phyloP scores from a whole-genome alignment of 2,329 filamentous ascomycete genomes.

The Exophiala alcalophila region DNA sequence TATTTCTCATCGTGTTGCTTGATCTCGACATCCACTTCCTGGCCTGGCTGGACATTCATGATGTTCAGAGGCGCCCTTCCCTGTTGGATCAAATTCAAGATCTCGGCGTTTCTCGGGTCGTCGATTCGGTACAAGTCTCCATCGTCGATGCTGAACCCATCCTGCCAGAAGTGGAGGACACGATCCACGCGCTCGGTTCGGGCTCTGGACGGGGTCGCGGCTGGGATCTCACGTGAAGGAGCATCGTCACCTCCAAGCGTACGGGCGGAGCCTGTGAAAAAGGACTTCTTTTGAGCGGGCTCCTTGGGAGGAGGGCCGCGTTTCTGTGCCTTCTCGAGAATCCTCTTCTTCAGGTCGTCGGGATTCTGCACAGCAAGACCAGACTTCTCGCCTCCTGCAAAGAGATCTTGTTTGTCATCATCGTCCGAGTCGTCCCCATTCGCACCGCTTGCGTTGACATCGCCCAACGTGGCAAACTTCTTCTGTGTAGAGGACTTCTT shows the following conservation, averaged over 20 bases:
- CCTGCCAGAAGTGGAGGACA: constrained; percentile 62
- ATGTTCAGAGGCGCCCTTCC: constrained; percentile 62
- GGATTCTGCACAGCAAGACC: constrained; percentile 66
- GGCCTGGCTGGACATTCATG: constrained; percentile 60
- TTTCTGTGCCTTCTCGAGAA: constrained; percentile 47
- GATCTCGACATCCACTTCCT: constrained; percentile 64
- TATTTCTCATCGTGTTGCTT: constrained; percentile 62
- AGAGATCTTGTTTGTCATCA: constrained; percentile 55
- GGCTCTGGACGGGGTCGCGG: constrained; percentile 44
- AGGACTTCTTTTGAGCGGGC: constrained; percentile 33
- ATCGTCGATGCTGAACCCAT: constrained; percentile 66
- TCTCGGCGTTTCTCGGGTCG: constrained; percentile 60
- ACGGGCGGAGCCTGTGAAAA: constrained; percentile 60
- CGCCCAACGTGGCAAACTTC: constrained; percentile 49
- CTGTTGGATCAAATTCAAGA: constrained; percentile 61
- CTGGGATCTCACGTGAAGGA: constrained; percentile 56
- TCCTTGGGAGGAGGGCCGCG: constrained; percentile 30
- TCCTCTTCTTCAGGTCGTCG: constrained; percentile 52
- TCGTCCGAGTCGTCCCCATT: constrained; percentile 52
- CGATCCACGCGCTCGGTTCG: constrained; percentile 54
- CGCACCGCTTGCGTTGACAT: constrained; percentile 40
- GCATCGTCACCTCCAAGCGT: constrained; percentile 65
- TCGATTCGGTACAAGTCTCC: constrained; percentile 62
- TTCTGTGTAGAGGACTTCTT: constrained; percentile 39
- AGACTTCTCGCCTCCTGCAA: constrained; percentile 65